A percentile compares a stretch with the other conserved stretches of the same genome.
Evolutionary conservation across 768 basidiomycete genomes (phyloP).

Genomic region (Rhizopogon vinicolor): DNA sequence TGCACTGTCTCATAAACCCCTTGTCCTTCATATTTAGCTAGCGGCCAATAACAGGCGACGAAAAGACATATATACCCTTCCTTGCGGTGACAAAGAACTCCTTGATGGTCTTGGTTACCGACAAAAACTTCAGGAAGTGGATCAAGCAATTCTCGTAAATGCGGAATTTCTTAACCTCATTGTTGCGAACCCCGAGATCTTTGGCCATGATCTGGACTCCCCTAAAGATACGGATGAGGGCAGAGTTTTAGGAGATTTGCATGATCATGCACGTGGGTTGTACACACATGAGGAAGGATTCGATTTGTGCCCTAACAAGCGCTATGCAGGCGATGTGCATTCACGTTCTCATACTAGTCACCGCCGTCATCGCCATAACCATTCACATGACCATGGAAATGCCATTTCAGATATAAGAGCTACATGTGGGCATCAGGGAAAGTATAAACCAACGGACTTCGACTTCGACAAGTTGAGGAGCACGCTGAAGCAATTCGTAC

Average conservation of each 20-base stretch:
- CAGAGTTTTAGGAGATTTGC: constrained; percentile 5
- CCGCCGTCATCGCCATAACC: constrained; percentile 29
- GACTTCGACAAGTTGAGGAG: constrained; percentile 91
- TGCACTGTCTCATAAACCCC: background rate
- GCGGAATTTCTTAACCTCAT: constrained; percentile 73
- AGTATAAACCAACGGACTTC: constrained; percentile 55
- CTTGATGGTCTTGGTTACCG: constrained; percentile 70
- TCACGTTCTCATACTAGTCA: constrained; percentile 31
- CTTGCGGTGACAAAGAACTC: constrained; percentile 63
- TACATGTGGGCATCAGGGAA: constrained; percentile 14
- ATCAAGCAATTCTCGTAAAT: constrained; percentile 77
- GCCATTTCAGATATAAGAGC: constrained; percentile 7
- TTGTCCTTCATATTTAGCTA: constrained; percentile 31
- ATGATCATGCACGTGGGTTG: constrained; percentile 2
- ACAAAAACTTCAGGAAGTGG: constrained; percentile 73
- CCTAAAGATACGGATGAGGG: constrained; percentile 19
- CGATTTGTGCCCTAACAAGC: constrained; percentile 1
- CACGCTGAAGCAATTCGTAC: constrained; percentile 87
- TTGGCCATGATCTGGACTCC: constrained; percentile 44
- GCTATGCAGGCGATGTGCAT: constrained; percentile 17
- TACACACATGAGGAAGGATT: background rate
- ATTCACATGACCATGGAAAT: constrained; percentile 16
- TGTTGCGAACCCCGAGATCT: constrained; percentile 78
- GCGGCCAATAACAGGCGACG: constrained; percentile 62
- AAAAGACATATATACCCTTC: constrained; percentile 72